phyloP scores from a whole-genome alignment of 441 rosid genomes.

The Flueggea neowawraea region DNA sequence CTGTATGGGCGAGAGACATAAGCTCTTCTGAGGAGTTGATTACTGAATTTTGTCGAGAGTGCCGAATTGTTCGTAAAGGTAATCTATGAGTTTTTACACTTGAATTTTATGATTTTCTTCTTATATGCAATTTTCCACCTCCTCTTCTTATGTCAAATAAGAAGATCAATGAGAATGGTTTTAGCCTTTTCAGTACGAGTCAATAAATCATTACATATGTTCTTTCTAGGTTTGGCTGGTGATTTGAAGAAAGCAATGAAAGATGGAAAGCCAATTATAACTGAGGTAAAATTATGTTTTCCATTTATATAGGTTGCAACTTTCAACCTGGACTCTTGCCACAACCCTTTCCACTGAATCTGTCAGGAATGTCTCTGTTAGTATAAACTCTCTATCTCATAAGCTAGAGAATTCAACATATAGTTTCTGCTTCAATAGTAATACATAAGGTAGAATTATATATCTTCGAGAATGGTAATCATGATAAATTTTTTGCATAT shows the following conservation, averaged over 20 bases:
- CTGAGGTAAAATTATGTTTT: conserved; percentile 52
- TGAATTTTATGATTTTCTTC: conserved; percentile 2
- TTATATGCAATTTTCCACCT: too few species aligned
- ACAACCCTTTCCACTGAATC: too few species aligned
- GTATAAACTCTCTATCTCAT: too few species aligned
- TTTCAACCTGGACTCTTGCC: too few species aligned
- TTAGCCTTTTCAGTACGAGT: too few species aligned
- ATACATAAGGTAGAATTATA: not conserved
- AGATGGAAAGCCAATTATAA: conserved; percentile 98
- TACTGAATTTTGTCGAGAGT: conserved; percentile 94
- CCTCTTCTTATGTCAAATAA: too few species aligned
- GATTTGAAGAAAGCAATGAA: conserved; percentile 99
- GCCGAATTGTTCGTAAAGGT: conserved; percentile 99
- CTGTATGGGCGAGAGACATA: conserved; percentile 92
- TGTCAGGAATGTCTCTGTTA: too few species aligned
- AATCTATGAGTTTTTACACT: conserved; percentile 16
- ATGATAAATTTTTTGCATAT: not conserved
- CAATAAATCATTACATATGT: too few species aligned
- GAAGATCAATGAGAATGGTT: too few species aligned
- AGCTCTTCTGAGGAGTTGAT: conserved; percentile 86
- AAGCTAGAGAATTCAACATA: too few species aligned
- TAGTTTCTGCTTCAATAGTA: too few species aligned
- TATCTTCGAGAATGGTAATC: not conserved
- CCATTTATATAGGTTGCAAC: too few species aligned
- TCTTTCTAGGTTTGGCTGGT: conserved; percentile 82